Base-by-base conservation (phyloP, 306 rosid genomes). In the Bauhinia variegata region DNA sequence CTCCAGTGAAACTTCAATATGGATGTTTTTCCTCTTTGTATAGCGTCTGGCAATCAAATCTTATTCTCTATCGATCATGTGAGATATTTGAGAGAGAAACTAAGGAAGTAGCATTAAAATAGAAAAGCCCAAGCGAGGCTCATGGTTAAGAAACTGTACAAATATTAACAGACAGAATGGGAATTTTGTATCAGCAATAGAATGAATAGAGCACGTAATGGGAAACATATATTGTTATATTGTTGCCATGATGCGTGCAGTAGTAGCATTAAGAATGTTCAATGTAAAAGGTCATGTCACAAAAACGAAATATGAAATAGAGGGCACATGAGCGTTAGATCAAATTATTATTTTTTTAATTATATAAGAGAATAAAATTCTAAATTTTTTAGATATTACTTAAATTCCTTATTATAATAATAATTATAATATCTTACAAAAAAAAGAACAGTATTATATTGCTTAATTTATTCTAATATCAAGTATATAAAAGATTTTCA, bases 61-160 rank as follows among this genome's bases (percentile, higher is more conserved):
- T 68, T 9, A n/a, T n/a, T n/a, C 55, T 70, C n/a, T n/a, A n/a
- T n/a, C n/a, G n/a, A n/a, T n/a, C n/a, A n/a, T n/a, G n/a, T 31
- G 42, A 19, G 68, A 57, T 76, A 71, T 76, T 34, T 56, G 68
- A 36, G 7, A 49, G 39, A 69, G 67, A 55, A 34, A 34, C 41
- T 12, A 53, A 50, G 44, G 4, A 19, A 77, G 32, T 32, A 71
- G 41, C 74, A 71, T 44, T 19, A 52, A 77, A 70, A 65, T 32
- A 69, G 62, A 31, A 76, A 69, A 75, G 60, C 12, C 60, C 61
- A 12, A 54, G 23, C 54, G 32, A 11, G 11, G 12, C 66, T 23
- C 28, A 23, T 23, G 28, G 28, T 1, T 23, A 23, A n/a, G 28
- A 23, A 23, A 23, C 28, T 23, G 28, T 23, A 23, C 28, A 23